These are phyloP conservation scores for Fistulinella cinereoalba DNA, from an alignment of 1,284 basidiomycete genomes.

Conservation along the genomic window DNA sequence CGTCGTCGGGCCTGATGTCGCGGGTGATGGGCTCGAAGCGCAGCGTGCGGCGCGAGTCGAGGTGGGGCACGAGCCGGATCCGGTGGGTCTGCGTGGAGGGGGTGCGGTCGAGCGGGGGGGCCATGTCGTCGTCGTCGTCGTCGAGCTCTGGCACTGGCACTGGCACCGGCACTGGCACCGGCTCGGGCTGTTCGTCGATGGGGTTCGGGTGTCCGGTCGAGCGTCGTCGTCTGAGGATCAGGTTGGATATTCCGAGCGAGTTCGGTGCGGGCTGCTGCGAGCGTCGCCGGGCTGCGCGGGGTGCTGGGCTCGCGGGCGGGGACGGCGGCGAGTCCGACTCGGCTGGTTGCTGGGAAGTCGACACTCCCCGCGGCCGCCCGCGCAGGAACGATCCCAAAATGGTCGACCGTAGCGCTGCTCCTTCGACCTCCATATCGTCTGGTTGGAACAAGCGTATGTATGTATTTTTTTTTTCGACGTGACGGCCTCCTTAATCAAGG, in stretches of 20 bases:
- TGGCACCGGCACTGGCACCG: not conserved
- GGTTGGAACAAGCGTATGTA: not conserved
- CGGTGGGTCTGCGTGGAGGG: slow-evolving; percentile 41
- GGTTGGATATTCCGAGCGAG: slow-evolving; percentile 40
- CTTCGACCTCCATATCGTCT: slow-evolving; percentile 20
- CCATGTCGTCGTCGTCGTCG: slow-evolving; percentile 15
- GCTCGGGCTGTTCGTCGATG: not conserved
- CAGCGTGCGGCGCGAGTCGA: slow-evolving; percentile 86
- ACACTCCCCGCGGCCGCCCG: slow-evolving; percentile 30
- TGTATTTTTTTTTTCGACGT: not conserved
- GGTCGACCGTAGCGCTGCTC: slow-evolving; percentile 29
- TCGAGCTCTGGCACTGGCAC: not conserved
- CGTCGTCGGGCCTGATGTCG: slow-evolving; percentile 69
- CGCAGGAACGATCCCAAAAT: slow-evolving; percentile 37
- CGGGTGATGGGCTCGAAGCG: slow-evolving; percentile 92
- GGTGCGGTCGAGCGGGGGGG: slow-evolving; percentile 24
- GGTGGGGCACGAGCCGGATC: slow-evolving; percentile 89
- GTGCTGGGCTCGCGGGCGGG: slow-evolving; percentile 22
- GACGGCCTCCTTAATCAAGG: too few relatives aligned
- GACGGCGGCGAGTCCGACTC: slow-evolving; percentile 16
- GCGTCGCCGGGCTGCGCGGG: slow-evolving; percentile 16
- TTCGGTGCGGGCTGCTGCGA: too few relatives aligned
- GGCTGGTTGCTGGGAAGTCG: slow-evolving; percentile 20
- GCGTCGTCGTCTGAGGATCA: slow-evolving; percentile 51
- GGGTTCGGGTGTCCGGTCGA: slow-evolving; percentile 46